Base-by-base conservation (phyloP, 768 basidiomycete genomes). In the Amanita exitialis region DNA sequence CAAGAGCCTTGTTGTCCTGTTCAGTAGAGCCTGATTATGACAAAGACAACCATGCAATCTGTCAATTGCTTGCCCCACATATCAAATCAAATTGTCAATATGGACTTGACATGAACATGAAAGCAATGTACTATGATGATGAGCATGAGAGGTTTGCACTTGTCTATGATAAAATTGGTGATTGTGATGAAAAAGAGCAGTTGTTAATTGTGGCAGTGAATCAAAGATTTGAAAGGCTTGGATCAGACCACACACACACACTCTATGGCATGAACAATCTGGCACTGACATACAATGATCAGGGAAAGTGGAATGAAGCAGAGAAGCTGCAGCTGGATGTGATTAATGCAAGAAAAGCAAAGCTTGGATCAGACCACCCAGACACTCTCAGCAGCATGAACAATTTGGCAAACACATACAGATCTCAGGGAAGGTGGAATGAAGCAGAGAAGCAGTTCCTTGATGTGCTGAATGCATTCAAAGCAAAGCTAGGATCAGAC, bases 51-150 rank as follows among this genome's bases (percentile, higher is more conserved):
- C 51, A 41, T 45, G 13, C 2, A 9, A 47, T 50, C 16, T 42
- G 43, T n/a, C 38, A 47, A 43, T 44, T 15, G 16, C 16, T 39
- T 30, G 25, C 28, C 9, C 44, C 49, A 38, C 56, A 57, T 41
- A 34, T 54, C n/a, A 57, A 36, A 30, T 25, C 36, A 18, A 46
- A 21, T 15, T 9, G 7, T 10, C 7, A 23, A 13, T 8, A 5
- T 32, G 34, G 20, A 27, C 1, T 8, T 9, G 21, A 49, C 9
- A n/a, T 49, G 23, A 25, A 39, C 2, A 2, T 36, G n/a, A 20
- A 35, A 12, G 6, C 2, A 6, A 13, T 2, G 6, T 48, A 48
- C 34, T 39, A n/a, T 50, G 30, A 50, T 50, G 49, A 50, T 50
- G 49, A 42, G 21, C 30, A 23, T 50, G 38, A 7, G 7, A 43